phyloP scores from a whole-genome alignment of 345 rosid species.

The Erodium maritimum region DNA sequence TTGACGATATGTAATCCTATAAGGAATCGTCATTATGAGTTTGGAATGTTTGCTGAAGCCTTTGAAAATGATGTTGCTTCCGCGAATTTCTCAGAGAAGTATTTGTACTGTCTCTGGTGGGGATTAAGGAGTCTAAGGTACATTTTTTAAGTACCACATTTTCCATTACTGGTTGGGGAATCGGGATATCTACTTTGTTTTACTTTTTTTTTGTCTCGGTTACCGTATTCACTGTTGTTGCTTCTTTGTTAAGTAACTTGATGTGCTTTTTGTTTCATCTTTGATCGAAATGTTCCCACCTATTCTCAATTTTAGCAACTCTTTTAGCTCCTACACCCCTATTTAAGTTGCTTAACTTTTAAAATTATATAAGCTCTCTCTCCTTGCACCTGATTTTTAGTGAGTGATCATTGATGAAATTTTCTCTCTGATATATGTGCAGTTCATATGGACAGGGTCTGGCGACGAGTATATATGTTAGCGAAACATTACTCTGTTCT shows the following conservation, averaged over 20 bases:
- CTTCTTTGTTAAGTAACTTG: neutral
- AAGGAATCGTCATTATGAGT: constrained; percentile 36
- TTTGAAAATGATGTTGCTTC: constrained; percentile 51
- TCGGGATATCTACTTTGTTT: neutral
- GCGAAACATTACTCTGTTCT: constrained; percentile 57
- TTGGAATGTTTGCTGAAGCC: constrained; percentile 68
- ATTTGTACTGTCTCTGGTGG: constrained; percentile 90
- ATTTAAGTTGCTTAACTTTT: too few species aligned
- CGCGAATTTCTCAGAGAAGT: constrained; percentile 42
- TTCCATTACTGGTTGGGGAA: neutral
- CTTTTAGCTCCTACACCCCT: too few species aligned
- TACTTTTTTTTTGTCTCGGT: neutral
- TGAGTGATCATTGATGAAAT: constrained; percentile 10
- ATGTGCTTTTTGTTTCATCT: neutral
- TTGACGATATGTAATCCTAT: constrained; percentile 41
- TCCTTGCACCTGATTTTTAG: neutral
- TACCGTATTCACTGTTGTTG: neutral
- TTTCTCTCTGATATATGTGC: constrained; percentile 9
- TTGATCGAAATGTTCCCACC: neutral
- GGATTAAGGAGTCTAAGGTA: constrained; percentile 73
- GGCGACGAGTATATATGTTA: constrained; percentile 36
- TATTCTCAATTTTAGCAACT: neutral
- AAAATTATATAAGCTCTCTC: too few species aligned
- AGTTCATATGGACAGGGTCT: constrained; percentile 83
- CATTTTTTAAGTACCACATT: neutral